Conservation (phyloP, 2,329 filamentous ascomycete species). For the Exophiala aquamarina region DNA sequence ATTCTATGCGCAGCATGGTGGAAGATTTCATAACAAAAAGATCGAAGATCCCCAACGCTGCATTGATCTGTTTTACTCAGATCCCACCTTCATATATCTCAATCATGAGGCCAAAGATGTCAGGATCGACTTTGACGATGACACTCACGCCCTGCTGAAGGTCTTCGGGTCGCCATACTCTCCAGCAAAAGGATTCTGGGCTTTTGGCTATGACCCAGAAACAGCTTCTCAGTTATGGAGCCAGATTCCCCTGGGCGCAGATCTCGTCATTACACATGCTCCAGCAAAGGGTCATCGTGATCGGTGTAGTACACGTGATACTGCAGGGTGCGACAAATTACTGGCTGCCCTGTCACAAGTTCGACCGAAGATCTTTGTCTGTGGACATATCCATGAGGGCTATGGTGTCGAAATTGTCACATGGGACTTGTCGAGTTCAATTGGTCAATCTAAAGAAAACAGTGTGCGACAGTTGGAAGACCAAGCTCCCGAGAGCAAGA, state of each 20-base stretch:
- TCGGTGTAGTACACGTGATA: constrained; percentile 29
- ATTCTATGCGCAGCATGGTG: constrained; percentile 46
- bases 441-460: constrained; percentile 34
- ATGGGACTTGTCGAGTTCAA: constrained; percentile 41
- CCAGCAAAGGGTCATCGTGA: constrained; percentile 54
- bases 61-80: constrained; percentile 42
- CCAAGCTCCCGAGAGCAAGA: constrained; percentile 51
- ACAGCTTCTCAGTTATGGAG: constrained; percentile 48
- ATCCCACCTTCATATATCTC: constrained; percentile 52
- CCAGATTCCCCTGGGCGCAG: constrained; percentile 50
- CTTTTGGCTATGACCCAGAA: constrained; percentile 53
- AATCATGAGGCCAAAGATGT: constrained; percentile 49
- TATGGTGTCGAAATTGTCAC: constrained; percentile 53
- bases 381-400: constrained; percentile 60
- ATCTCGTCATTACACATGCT: constrained; percentile 59
- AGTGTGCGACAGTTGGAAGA: constrained; percentile 42
- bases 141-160: constrained; percentile 50
- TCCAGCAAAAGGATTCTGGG: constrained; percentile 49
- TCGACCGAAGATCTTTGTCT: constrained; percentile 53
- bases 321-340: constrained; percentile 53
- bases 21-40: constrained; percentile 44
- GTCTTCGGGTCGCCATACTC: constrained; percentile 62
- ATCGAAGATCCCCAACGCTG: constrained; percentile 48
- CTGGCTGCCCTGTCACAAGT: constrained; percentile 45
- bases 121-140: constrained; percentile 43